Conservation (phyloP, 306 rosid genomes). For the Astragalus glycyphyllos region DNA sequence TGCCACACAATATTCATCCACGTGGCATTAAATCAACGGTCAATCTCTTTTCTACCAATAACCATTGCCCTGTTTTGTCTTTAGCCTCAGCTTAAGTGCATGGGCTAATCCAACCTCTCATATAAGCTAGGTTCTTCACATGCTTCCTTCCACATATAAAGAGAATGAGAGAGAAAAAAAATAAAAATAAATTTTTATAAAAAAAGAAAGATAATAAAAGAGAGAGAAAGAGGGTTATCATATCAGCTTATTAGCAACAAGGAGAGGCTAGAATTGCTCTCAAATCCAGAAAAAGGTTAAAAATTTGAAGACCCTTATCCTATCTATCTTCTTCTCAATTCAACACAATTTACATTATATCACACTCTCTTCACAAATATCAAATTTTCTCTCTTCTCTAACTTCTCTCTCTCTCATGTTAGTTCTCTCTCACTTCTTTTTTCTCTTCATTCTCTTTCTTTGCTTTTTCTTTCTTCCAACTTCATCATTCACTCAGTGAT, state of each 20-base stretch:
- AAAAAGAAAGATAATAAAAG: conserved; percentile 4
- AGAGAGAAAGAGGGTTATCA: conserved; percentile 18
- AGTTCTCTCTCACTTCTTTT: background rate
- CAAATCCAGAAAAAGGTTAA: conserved; percentile 61
- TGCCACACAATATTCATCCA: conserved; percentile 46
- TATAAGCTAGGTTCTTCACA: conserved; percentile 30
- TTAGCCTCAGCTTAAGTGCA: conserved; percentile 32
- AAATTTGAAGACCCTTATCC: conserved; percentile 67
- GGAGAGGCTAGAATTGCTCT: conserved; percentile 61
- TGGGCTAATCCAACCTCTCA: conserved; percentile 22
- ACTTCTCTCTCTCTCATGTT: background rate
- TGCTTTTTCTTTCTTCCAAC: background rate
- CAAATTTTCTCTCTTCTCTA: background rate
- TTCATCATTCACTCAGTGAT: conserved; percentile 33
- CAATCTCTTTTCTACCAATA: background rate
- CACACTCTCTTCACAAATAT: background rate
- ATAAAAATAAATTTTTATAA: background rate
- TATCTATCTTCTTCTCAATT: conserved; percentile 68
- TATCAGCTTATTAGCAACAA: conserved; percentile 53
- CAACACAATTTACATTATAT: conserved; percentile 36
- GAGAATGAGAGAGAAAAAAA: conserved; percentile 6
- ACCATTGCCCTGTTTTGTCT: conserved; percentile 37
- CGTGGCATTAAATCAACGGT: conserved; percentile 55
- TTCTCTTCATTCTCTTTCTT: conserved; percentile 6
- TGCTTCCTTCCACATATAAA: conserved; percentile 36